These are phyloP conservation scores for Colletotrichum viniferum DNA, from an alignment of 2,329 filamentous ascomycete genomes.

Conservation along the genomic window DNA sequence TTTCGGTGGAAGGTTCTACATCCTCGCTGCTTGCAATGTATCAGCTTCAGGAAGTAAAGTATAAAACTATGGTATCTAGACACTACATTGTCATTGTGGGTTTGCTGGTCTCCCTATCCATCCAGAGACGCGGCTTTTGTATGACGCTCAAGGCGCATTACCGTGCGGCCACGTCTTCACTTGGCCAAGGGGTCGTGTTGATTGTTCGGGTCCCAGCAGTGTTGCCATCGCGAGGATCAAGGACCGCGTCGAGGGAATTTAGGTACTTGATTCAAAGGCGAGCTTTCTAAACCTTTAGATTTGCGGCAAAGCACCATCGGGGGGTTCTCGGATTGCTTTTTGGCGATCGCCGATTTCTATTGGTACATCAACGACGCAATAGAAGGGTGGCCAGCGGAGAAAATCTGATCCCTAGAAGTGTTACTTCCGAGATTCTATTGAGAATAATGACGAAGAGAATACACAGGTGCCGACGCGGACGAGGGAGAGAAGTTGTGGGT, in stretches of 20 bases:
- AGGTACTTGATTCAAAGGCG: too few species aligned
- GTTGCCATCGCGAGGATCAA: not conserved
- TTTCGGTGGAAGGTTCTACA: not conserved
- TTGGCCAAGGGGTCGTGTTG: not conserved
- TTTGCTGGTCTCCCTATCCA: not conserved
- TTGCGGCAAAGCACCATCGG: too few species aligned
- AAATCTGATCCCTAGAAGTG: accelerated
- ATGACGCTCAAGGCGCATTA: not conserved
- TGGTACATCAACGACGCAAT: not conserved
- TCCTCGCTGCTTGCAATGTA: not conserved
- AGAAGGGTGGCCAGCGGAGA: accelerated
- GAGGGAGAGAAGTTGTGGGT: accelerated
- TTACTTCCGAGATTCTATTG: not conserved
- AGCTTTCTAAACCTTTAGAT: too few species aligned
- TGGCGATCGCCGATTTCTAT: too few species aligned
- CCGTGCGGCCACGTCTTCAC: not conserved
- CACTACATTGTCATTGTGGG: too few species aligned
- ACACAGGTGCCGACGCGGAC: accelerated
- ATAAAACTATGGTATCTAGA: too few species aligned
- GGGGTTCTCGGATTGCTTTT: too few species aligned
- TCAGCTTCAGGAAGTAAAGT: not conserved
- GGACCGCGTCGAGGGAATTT: too few species aligned
- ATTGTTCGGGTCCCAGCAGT: accelerated
- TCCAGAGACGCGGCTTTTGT: not conserved
- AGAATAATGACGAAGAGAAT: not conserved